Conservation (phyloP, 306 rosid species). For the Inga laurina region DNA sequence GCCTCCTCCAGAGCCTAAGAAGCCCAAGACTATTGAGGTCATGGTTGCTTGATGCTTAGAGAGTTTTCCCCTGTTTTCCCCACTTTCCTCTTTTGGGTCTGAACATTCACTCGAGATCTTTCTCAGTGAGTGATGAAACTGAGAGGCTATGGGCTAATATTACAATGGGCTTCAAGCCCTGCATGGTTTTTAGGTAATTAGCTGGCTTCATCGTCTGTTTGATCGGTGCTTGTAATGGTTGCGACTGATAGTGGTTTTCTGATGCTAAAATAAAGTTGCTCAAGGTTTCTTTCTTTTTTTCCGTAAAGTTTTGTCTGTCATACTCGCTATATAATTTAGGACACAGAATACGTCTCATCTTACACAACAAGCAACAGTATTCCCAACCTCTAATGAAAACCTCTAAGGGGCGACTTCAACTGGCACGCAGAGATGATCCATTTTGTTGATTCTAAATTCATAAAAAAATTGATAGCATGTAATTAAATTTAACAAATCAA, state of each 20-base stretch:
- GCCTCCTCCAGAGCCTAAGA: constrained; percentile 83
- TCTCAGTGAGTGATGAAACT: too few relatives aligned
- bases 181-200: background rate
- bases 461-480: too few relatives aligned
- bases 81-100: background rate
- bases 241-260: too few relatives aligned
- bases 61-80: background rate
- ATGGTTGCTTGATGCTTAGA: constrained; percentile 33
- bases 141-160: too few relatives aligned
- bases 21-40: constrained; percentile 66
- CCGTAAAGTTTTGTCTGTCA: background rate
- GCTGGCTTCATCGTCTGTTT: background rate
- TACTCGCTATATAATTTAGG: background rate
- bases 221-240: background rate
- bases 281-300: background rate
- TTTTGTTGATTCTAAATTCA: too few relatives aligned
- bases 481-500: too few relatives aligned
- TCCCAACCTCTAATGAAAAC: background rate
- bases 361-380: background rate
- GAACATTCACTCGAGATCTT: too few relatives aligned
- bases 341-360: background rate
- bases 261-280: background rate
- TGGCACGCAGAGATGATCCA: too few relatives aligned
- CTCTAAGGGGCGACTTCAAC: background rate
- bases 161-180: background rate